Conservation (phyloP, 176 grass and related monocot genomes). For the Musa itinerans region DNA sequence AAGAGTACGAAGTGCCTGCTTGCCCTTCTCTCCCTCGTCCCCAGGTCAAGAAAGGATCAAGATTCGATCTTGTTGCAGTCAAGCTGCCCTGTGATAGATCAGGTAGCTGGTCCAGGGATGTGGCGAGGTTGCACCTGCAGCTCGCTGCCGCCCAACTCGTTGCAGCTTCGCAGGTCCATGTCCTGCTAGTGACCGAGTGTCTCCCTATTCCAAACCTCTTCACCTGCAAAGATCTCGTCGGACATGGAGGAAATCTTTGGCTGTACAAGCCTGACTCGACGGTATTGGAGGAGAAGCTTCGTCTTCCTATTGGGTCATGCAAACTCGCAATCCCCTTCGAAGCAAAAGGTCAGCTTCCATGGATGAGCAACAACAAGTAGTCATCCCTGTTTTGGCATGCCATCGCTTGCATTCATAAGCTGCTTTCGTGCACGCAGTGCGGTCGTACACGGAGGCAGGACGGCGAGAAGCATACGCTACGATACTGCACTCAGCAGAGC, state of each 20-base stretch:
- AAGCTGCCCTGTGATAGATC: too few relatives aligned
- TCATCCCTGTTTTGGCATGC: not conserved
- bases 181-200: not conserved
- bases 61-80: not conserved
- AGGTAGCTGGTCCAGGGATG: too few relatives aligned
- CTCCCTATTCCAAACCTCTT: slow-evolving; percentile 1
- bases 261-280: not conserved
- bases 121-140: too few relatives aligned
- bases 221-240: not conserved
- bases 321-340: not conserved
- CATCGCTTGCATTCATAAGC: not conserved
- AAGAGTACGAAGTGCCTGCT: not conserved
- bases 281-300: not conserved
- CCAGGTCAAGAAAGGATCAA: not conserved
- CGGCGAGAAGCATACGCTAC: not conserved
- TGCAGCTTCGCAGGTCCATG: not conserved
- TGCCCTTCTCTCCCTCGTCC: slow-evolving; percentile 2
- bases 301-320: not conserved
- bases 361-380: not conserved
- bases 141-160: not conserved
- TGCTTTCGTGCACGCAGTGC: too few relatives aligned
- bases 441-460: too few relatives aligned
- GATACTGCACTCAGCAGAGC: too few relatives aligned
- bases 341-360: not conserved
- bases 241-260: not conserved